Conservation (phyloP, 495 filamentous ascomycete species). For the Hypoxylon fragiforme region DNA sequence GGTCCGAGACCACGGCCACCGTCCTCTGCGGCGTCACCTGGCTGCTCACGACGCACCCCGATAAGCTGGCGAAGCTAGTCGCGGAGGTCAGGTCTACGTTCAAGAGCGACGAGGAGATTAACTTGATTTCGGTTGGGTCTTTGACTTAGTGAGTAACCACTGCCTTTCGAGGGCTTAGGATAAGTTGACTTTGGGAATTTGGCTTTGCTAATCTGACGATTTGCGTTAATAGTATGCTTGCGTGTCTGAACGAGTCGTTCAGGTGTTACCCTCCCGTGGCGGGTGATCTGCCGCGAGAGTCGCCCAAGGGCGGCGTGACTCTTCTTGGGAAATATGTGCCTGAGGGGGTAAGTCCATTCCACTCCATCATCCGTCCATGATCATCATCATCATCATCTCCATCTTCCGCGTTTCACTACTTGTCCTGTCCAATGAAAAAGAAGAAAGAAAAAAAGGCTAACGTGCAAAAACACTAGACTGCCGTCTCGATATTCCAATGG, state of each 20-base stretch:
- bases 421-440: not conserved
- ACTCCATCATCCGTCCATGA: too few species aligned
- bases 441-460: not conserved
- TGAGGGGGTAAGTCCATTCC: conserved; percentile 36
- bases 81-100: conserved; percentile 56
- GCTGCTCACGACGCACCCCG: conserved; percentile 48
- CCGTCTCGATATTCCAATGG: conserved; percentile 50
- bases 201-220: too few species aligned
- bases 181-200: not conserved
- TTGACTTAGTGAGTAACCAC: conserved; percentile 44
- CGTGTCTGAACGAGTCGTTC: conserved; percentile 58
- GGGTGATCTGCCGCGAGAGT: conserved; percentile 44
- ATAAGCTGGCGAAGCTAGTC: conserved; percentile 42
- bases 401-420: not conserved
- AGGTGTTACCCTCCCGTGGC: conserved; percentile 58
- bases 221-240: conserved; percentile 41
- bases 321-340: conserved; percentile 50
- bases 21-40: conserved; percentile 51
- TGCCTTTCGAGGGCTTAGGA: not conserved
- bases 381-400: too few species aligned
- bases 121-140: conserved; percentile 40
- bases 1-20: conserved; percentile 62
- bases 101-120: conserved; percentile 51
- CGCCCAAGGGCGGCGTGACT: conserved; percentile 46
- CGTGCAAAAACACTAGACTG: conserved; percentile 41